Conservation (phyloP, 1,139 yeast species). For the Saccharomyces uvarum region DNA sequence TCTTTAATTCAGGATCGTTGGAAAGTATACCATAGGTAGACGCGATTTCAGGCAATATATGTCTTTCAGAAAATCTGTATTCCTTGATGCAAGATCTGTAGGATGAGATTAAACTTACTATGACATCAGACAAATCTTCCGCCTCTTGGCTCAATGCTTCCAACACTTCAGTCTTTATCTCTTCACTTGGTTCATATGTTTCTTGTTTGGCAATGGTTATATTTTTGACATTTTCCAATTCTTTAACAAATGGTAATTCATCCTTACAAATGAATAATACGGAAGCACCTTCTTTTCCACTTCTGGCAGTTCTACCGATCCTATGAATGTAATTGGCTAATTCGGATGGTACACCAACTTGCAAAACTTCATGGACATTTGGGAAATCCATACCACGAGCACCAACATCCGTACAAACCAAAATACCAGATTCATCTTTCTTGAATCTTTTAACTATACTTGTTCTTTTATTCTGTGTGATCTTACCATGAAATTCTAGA, state of each 20-base stretch:
- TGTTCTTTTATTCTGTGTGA: conserved; percentile 43
- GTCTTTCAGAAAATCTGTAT: conserved; percentile 18
- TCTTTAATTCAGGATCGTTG: conserved; percentile 18
- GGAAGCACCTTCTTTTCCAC: conserved; percentile 72
- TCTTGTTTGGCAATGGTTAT: conserved; percentile 41
- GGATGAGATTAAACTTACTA: conserved; percentile 23
- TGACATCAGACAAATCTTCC: conserved; percentile 20
- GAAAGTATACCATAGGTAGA: conserved; percentile 21
- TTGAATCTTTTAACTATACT: conserved; percentile 27
- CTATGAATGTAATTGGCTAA: conserved; percentile 80
- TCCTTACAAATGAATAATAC: conserved; percentile 42
- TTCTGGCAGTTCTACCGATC: conserved; percentile 95
- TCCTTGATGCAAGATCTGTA: conserved; percentile 22
- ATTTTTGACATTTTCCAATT: conserved; percentile 41
- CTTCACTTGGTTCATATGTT: conserved; percentile 29
- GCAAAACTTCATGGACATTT: conserved; percentile 72
- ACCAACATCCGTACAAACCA: conserved; percentile 86
- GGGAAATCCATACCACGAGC: conserved; percentile 97
- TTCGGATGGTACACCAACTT: conserved; percentile 67
- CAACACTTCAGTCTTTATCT: conserved; percentile 16
- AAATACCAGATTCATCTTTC: conserved; percentile 41
- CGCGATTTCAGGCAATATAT: conserved; percentile 20
- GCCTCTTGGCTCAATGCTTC: conserved; percentile 27
- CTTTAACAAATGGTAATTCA: conserved; percentile 44
- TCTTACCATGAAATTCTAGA: conserved; percentile 58